These are phyloP conservation scores for Diaporthe ampelina DNA, from an alignment of 2,329 filamentous ascomycete species.

Conservation along the genomic window DNA sequence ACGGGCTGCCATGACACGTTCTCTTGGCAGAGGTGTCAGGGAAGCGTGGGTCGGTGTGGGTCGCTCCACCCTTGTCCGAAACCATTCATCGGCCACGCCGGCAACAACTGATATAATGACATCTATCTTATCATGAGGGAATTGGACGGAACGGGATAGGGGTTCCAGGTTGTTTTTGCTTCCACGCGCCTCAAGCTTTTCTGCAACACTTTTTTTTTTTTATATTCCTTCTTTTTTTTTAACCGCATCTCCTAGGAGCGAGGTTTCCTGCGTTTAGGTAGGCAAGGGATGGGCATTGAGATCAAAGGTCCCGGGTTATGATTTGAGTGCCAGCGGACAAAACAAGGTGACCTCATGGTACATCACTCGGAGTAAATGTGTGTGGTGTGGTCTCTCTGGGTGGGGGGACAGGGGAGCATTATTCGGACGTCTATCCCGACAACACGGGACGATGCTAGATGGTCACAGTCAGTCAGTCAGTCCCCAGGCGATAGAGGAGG, in stretches of 20 bases:
- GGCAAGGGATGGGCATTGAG: background rate
- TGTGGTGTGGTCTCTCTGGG: background rate
- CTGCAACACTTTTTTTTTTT: background rate
- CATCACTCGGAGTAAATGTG: slow-evolving; percentile 6
- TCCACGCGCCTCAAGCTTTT: background rate
- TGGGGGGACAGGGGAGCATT: no score
- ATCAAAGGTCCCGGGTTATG: background rate
- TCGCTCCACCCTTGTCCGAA: slow-evolving; percentile 22
- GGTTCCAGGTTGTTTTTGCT: slow-evolving; percentile 7
- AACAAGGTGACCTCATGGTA: background rate
- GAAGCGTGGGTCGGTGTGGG: slow-evolving; percentile 30
- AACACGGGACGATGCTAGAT: background rate
- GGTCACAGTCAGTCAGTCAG: background rate
- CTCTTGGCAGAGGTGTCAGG: slow-evolving; percentile 28
- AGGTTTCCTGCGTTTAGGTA: background rate
- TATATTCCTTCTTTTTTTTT: background rate
- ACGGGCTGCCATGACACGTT: slow-evolving; percentile 18
- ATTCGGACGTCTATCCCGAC: background rate
- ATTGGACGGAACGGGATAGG: slow-evolving; percentile 17
- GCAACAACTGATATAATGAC: slow-evolving; percentile 26
- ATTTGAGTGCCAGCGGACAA: background rate
- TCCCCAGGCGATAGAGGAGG: slow-evolving; percentile 9
- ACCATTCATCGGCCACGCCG: slow-evolving; percentile 22
- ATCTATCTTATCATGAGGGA: slow-evolving; percentile 27
- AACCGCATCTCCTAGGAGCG: background rate